Evolutionary conservation across 2,329 filamentous ascomycete species (phyloP).

Genomic region (Xylaria sp.): DNA sequence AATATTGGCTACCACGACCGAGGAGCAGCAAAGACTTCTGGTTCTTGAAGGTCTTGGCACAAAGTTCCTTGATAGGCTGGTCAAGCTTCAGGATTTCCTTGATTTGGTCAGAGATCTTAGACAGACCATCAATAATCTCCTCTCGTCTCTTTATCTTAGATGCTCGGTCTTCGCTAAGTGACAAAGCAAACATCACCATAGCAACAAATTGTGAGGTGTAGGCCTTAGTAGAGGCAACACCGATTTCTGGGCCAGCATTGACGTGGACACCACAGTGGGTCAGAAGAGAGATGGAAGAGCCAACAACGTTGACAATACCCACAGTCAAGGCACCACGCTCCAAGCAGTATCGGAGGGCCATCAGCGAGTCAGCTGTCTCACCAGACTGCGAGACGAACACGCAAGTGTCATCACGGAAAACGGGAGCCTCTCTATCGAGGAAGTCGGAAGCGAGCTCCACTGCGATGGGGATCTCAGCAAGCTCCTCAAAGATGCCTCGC

Average conservation of each 20-base stretch:
- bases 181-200: slow-evolving; percentile 99
- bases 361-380: slow-evolving; percentile 95
- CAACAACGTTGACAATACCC: slow-evolving; percentile 97
- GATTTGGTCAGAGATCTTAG: slow-evolving; percentile 88
- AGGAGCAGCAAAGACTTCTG: slow-evolving; percentile 95
- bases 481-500: slow-evolving; percentile 94
- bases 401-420: slow-evolving; percentile 99
- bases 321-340: slow-evolving; percentile 97
- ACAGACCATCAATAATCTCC: slow-evolving; percentile 94
- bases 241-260: slow-evolving; percentile 97
- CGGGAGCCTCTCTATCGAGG: slow-evolving; percentile 92
- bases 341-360: slow-evolving; percentile 96
- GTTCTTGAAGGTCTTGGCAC: slow-evolving; percentile 90
- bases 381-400: slow-evolving; percentile 99
- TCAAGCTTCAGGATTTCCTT: slow-evolving; percentile 89
- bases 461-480: slow-evolving; percentile 96
- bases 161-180: slow-evolving; percentile 92
- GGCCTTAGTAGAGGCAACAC: slow-evolving; percentile 98
- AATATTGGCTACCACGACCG: slow-evolving; percentile 94
- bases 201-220: slow-evolving; percentile 99
- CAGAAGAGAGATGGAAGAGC: slow-evolving; percentile 96
- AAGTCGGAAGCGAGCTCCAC: slow-evolving; percentile 98
- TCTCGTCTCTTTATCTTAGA: slow-evolving; percentile 91
- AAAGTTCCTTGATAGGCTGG: slow-evolving; percentile 92
- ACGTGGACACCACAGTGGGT: slow-evolving; percentile 99